Percentiles rank a stretch among this genome's conserved stretches.
Evolutionary conservation across 2,329 filamentous ascomycete genomes (phyloP).

Genomic region (Calonectria pseudoreteaudii): DNA sequence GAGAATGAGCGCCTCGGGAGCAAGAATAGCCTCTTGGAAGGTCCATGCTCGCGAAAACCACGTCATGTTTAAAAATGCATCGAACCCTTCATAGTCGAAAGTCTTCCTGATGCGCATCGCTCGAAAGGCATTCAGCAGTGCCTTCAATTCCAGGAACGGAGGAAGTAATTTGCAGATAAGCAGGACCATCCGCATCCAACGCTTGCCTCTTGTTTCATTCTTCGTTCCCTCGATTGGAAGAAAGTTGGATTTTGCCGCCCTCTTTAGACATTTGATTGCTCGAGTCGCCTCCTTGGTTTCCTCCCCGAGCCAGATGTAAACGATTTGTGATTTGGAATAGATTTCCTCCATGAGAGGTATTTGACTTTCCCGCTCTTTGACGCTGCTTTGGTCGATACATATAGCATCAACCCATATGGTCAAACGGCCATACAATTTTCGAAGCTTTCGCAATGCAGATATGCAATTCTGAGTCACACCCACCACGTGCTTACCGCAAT

Average conservation of each 20-base stretch:
- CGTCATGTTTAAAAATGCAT: background rate
- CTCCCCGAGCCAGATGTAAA: background rate
- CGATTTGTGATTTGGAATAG: background rate
- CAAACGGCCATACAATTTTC: background rate
- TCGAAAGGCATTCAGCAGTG: background rate
- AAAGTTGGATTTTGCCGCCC: background rate
- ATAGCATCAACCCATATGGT: background rate
- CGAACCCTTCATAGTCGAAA: background rate
- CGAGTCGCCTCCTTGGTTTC: background rate
- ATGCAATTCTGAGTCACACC: background rate
- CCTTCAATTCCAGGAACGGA: background rate
- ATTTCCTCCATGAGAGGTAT: background rate
- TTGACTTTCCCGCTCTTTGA: background rate
- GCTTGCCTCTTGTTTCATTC: background rate
- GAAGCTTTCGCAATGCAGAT: background rate
- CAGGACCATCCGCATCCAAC: background rate
- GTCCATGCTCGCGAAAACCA: background rate
- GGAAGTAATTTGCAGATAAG: background rate
- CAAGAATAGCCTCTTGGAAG: background rate
- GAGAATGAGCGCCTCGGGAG: background rate
- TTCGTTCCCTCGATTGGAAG: background rate
- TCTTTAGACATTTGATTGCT: background rate
- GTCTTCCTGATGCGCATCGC: background rate
- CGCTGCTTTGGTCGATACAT: background rate
- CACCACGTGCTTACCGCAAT: background rate